phyloP scores from a whole-genome alignment of 495 filamentous ascomycete genomes.

The Cetradonia linearis region DNA sequence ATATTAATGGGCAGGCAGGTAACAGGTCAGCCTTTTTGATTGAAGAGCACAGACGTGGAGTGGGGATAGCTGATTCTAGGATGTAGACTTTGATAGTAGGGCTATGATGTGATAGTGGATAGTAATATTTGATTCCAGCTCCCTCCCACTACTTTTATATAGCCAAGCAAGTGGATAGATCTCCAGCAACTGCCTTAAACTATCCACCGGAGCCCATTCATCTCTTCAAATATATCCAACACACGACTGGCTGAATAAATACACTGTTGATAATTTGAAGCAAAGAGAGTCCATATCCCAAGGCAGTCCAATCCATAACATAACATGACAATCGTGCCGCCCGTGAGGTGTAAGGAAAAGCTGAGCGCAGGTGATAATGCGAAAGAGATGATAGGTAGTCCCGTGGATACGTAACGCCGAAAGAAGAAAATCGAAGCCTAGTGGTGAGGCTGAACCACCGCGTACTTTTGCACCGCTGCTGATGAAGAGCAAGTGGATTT shows the following conservation, averaged over 20 bases:
- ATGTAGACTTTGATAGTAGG: too few species aligned
- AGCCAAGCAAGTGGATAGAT: background rate
- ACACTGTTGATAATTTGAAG: too few species aligned
- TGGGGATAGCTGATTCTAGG: too few species aligned
- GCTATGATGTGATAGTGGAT: too few species aligned
- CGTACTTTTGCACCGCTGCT: slow-evolving; percentile 9
- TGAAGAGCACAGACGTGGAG: too few species aligned
- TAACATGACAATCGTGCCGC: slow-evolving; percentile 13
- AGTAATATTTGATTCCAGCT: background rate
- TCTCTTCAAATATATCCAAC: background rate
- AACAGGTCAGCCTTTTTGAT: too few species aligned
- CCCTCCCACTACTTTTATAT: background rate
- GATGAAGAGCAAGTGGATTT: background rate
- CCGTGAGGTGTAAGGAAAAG: background rate
- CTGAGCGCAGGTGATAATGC: too few species aligned
- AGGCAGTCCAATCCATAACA: background rate
- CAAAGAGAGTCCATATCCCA: too few species aligned
- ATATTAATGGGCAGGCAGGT: too few species aligned
- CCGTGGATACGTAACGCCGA: background rate
- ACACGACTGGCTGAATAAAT: too few species aligned
- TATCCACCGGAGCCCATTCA: too few species aligned
- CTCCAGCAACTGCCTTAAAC: background rate
- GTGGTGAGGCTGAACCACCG: background rate
- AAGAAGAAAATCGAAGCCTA: background rate
- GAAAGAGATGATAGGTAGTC: too few species aligned